phyloP scores from a whole-genome alignment of 2,329 filamentous ascomycete species.

The Coniochaeta ligniaria region DNA sequence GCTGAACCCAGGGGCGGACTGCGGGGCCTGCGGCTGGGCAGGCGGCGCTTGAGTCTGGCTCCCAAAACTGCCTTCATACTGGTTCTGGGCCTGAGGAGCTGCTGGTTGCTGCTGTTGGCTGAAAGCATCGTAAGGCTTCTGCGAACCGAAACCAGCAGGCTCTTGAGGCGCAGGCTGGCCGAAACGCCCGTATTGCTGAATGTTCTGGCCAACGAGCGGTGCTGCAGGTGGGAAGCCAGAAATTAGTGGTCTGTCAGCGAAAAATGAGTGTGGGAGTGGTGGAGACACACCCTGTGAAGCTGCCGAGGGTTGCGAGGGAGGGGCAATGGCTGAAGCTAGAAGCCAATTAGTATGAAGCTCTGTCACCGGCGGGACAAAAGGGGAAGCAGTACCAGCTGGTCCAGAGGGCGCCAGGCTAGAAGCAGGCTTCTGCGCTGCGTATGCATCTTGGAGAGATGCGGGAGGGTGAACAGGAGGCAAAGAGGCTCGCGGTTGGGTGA shows the following conservation, averaged over 20 bases:
- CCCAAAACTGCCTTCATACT: constrained; percentile 52
- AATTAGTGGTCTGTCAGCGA: constrained; percentile 22
- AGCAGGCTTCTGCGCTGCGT: constrained; percentile 47
- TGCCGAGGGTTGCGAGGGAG: constrained; percentile 22
- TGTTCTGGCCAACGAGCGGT: constrained; percentile 48
- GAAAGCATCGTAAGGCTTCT: constrained; percentile 87
- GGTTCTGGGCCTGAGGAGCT: constrained; percentile 35
- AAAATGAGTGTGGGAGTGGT: constrained; percentile 12
- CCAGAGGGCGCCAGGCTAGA: constrained; percentile 35
- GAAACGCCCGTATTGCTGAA: constrained; percentile 65
- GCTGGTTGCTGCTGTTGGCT: constrained; percentile 62
- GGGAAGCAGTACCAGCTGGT: constrained; percentile 23
- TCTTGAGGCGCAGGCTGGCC: constrained; percentile 57
- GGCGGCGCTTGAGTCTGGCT: constrained; percentile 53
- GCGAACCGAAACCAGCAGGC: constrained; percentile 44
- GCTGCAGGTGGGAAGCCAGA: constrained; percentile 36
- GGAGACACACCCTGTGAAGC: constrained; percentile 26
- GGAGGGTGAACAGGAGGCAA: constrained; percentile 64
- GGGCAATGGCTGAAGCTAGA: constrained; percentile 20
- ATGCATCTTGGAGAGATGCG: constrained; percentile 45
- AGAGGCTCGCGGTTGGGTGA: constrained; percentile 76
- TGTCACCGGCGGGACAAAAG: background rate
- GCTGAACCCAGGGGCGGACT: constrained; percentile 55
- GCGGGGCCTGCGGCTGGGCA: constrained; percentile 48
- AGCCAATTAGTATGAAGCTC: constrained; percentile 10